Conservation (phyloP, 139 green algal genomes). For the Nannochloris sp. region DNA sequence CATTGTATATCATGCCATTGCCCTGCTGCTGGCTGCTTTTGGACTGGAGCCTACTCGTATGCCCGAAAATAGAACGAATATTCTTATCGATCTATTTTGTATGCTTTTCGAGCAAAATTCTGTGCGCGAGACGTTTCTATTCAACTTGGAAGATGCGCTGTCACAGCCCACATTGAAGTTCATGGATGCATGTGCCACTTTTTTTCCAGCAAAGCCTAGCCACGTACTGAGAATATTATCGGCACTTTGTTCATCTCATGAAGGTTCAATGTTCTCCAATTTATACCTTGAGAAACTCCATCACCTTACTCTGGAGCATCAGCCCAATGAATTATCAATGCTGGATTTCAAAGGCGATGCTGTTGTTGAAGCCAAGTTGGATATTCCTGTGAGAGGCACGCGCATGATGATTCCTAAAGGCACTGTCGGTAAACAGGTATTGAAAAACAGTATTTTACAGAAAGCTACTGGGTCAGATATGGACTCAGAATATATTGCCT, state of each 20-base stretch:
- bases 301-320: constrained; percentile 30
- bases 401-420: too few species aligned
- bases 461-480: too few species aligned
- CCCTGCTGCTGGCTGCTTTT: constrained; percentile 35
- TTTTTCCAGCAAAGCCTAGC: constrained; percentile 43
- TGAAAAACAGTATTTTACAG: too few species aligned
- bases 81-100: not conserved
- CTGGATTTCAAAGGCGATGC: too few species aligned
- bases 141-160: not conserved
- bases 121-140: not conserved
- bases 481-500: too few species aligned
- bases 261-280: constrained; percentile 24
- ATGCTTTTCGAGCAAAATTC: not conserved
- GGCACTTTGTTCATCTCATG: constrained; percentile 18
- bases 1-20: constrained; percentile 13
- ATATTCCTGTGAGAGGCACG: too few species aligned
- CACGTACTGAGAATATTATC: constrained; percentile 41
- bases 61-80: constrained; percentile 9
- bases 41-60: constrained; percentile 27
- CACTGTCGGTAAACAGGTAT: too few species aligned
- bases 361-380: too few species aligned
- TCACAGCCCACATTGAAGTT: constrained; percentile 39
- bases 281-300: constrained; percentile 33
- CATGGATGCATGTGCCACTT: constrained; percentile 22
- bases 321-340: too few species aligned